Conservation (phyloP, 805 yeast genomes). For the Saccharomycopsis lassenensis region DNA sequence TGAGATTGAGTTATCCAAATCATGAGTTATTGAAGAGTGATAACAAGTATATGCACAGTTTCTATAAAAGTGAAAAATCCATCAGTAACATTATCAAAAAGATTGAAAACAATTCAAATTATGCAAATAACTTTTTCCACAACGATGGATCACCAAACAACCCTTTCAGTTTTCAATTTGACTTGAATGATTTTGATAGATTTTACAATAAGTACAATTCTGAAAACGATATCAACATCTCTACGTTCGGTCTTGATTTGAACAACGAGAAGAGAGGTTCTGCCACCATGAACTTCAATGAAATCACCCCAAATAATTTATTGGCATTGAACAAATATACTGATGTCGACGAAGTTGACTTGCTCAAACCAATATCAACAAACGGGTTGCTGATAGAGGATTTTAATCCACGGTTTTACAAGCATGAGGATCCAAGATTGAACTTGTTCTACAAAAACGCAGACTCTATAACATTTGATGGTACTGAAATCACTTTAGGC, state of each 20-base stretch:
- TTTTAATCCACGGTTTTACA: conserved; percentile 1
- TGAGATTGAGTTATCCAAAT: not conserved
- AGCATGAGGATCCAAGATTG: conserved; percentile 1
- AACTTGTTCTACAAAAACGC: conserved; percentile 2
- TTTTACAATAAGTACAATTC: no score
- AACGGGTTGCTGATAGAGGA: not conserved
- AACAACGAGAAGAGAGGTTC: no score
- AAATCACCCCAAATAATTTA: no score
- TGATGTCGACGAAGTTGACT: not conserved
- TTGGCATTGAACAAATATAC: no score
- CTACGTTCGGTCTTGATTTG: no score
- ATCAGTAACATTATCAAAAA: not conserved
- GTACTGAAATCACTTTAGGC: not conserved
- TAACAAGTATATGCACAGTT: not conserved
- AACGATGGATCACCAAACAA: not conserved
- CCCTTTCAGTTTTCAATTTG: not conserved
- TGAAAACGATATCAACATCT: no score
- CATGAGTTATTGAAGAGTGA: not conserved
- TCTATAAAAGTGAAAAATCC: not conserved
- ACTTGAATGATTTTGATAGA: no score
- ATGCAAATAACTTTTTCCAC: not conserved
- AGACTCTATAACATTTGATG: not conserved
- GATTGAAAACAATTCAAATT: not conserved
- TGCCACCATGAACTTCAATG: no score
- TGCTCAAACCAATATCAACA: not conserved